Evolutionary conservation across 345 rosid genomes (phyloP).

Genomic region (Rhodamnia argentea): DNA sequence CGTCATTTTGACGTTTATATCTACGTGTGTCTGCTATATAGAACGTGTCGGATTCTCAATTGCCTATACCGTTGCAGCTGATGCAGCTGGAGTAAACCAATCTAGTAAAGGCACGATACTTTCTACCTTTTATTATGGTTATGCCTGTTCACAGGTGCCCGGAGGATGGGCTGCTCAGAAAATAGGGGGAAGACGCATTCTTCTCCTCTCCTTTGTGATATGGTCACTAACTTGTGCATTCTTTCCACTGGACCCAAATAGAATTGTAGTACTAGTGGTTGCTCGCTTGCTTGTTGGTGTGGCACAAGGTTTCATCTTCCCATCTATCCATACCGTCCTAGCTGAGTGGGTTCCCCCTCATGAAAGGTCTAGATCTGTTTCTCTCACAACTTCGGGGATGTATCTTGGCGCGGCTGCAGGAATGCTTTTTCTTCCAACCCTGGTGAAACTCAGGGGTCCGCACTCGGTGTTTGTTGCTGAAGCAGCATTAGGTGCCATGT

Average conservation of each 20-base stretch:
- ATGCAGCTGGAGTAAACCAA: constrained; percentile 80
- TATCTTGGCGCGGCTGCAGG: constrained; percentile 96
- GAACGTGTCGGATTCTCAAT: constrained; percentile 98
- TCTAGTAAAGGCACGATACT: constrained; percentile 87
- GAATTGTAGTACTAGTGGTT: constrained; percentile 43
- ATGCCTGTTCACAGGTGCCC: constrained; percentile 93
- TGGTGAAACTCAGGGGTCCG: constrained; percentile 81
- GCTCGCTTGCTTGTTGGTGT: constrained; percentile 97
- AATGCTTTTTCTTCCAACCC: constrained; percentile 84
- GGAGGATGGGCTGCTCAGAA: constrained; percentile 99
- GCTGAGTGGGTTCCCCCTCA: constrained; percentile 99
- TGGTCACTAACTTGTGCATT: constrained; percentile 92
- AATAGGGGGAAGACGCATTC: constrained; percentile 81
- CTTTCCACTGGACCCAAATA: constrained; percentile 75
- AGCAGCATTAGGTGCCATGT: constrained; percentile 73
- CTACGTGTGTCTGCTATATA: constrained; percentile 84
- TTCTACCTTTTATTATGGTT: constrained; percentile 82
- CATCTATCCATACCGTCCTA: constrained; percentile 90
- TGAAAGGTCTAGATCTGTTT: constrained; percentile 91
- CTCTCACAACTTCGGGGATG: constrained; percentile 95
- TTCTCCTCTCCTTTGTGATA: constrained; percentile 72
- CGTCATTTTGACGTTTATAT: constrained; percentile 72
- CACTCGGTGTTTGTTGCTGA: constrained; percentile 82
- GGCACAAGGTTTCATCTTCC: constrained; percentile 95
- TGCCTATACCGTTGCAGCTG: constrained; percentile 88